Percentiles rank a stretch among this genome's conserved stretches.
Evolutionary conservation across 1,139 yeast genomes (phyloP).

Genomic region (Debaryomyces subglobosus): DNA sequence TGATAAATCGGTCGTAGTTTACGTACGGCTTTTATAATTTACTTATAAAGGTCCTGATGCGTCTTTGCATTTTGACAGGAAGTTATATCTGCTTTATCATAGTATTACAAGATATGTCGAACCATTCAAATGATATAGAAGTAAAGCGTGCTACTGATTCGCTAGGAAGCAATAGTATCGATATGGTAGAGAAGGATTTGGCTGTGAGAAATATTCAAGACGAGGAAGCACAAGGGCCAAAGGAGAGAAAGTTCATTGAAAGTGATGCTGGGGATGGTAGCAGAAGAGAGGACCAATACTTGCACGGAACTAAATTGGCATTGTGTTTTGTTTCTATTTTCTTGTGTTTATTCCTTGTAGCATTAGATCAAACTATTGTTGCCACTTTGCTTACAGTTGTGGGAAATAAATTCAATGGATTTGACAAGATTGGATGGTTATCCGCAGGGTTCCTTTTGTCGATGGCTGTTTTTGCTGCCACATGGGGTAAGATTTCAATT

Average conservation of each 20-base stretch:
- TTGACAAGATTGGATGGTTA: conserved; percentile 32
- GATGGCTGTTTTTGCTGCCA: conserved; percentile 38
- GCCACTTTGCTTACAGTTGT: conserved; percentile 39
- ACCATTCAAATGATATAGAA: background rate
- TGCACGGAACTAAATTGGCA: conserved; percentile 31
- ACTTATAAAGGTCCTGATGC: background rate
- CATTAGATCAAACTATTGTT: conserved; percentile 47
- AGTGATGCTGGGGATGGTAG: conserved; percentile 50
- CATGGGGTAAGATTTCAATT: conserved; percentile 47
- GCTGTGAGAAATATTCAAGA: background rate
- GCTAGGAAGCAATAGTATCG: background rate
- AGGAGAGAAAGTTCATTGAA: conserved; percentile 24
- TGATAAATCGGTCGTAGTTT: background rate
- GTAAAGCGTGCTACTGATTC: background rate
- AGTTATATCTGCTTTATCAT: background rate
- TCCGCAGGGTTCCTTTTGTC: conserved; percentile 32
- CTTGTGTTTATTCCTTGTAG: conserved; percentile 38
- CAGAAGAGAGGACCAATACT: conserved; percentile 39
- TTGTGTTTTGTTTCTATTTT: conserved; percentile 32
- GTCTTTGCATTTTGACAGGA: background rate
- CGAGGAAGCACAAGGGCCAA: conserved; percentile 1
- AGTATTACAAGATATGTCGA: background rate
- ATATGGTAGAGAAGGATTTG: background rate
- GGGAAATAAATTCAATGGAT: conserved; percentile 37
- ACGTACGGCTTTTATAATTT: background rate